Percentiles rank a stretch among this genome's conserved stretches.
Evolutionary conservation across 148 eudicot species (phyloP).

Genomic region (Rhododendron williamsianum): DNA sequence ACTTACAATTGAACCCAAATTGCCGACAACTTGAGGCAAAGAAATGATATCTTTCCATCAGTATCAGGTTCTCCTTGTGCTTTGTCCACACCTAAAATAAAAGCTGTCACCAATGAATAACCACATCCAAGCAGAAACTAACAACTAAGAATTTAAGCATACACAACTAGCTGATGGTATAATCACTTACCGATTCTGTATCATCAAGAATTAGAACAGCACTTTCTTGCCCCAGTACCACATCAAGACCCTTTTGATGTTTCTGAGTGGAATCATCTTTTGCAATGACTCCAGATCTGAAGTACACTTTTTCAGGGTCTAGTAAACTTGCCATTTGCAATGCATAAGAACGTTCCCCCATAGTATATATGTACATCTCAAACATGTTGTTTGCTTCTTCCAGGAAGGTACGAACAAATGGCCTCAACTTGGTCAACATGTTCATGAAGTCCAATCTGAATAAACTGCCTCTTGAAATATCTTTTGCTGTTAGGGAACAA

Average conservation of each 20-base stretch:
- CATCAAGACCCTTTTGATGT: constrained; percentile 88
- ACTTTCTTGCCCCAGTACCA: constrained; percentile 78
- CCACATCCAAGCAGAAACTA: not conserved
- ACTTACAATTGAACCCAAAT: constrained; percentile 48
- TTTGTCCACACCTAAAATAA: constrained; percentile 68
- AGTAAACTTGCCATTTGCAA: constrained; percentile 79
- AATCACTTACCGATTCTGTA: constrained; percentile 62
- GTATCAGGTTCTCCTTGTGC: constrained; percentile 78
- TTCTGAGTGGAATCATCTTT: constrained; percentile 74
- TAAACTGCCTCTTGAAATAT: constrained; percentile 60
- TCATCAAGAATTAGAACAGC: constrained; percentile 91
- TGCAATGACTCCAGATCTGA: constrained; percentile 58
- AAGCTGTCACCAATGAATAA: not conserved
- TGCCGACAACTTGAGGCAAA: constrained; percentile 80
- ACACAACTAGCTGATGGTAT: not conserved
- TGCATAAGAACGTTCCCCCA: constrained; percentile 88
- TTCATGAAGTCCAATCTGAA: constrained; percentile 61
- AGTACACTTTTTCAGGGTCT: constrained; percentile 39
- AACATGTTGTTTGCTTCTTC: constrained; percentile 74
- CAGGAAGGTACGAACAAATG: constrained; percentile 70
- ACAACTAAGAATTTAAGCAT: constrained; percentile 40
- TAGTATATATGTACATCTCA: constrained; percentile 95
- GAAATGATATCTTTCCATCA: constrained; percentile 94
- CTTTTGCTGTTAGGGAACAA: constrained; percentile 25
- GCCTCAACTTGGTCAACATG: constrained; percentile 95